Conservation (phyloP, 306 rosid genomes). For the Lablab purpureus region DNA sequence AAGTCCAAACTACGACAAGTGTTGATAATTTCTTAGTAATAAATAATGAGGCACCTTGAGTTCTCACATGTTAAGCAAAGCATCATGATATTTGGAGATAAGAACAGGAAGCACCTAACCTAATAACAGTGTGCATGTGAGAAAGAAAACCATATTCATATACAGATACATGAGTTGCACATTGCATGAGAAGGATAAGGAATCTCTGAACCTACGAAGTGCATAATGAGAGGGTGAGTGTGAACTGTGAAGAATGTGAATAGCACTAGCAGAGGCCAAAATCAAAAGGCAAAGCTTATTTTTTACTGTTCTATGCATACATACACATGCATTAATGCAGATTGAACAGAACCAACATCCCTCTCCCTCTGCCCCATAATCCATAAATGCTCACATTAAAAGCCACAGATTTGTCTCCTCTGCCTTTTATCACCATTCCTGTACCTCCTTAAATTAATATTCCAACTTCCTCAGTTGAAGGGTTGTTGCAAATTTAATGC, state of each 20-base stretch:
- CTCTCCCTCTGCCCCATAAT: slow-evolving; percentile 59
- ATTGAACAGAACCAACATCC: slow-evolving; percentile 83
- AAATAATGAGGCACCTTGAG: not conserved
- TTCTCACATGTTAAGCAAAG: not conserved
- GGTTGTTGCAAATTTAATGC: slow-evolving; percentile 80
- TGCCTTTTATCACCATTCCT: slow-evolving; percentile 55
- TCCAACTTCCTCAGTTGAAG: slow-evolving; percentile 70
- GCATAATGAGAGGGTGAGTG: slow-evolving; percentile 39
- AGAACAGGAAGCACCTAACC: slow-evolving; percentile 43
- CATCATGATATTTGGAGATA: not conserved
- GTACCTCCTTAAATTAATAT: slow-evolving; percentile 55
- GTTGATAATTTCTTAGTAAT: not conserved
- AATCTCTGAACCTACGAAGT: slow-evolving; percentile 58
- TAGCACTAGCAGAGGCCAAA: slow-evolving; percentile 19
- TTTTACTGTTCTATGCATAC: slow-evolving; percentile 46
- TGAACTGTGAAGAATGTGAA: not conserved
- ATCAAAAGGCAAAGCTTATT: slow-evolving; percentile 44
- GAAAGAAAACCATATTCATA: not conserved
- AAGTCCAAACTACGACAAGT: too few species aligned
- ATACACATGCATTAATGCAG: slow-evolving; percentile 55
- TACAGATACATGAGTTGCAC: slow-evolving; percentile 4
- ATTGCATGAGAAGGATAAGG: slow-evolving; percentile 13
- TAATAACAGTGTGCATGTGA: slow-evolving; percentile 35
- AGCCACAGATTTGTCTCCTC: slow-evolving; percentile 69
- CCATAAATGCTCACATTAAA: slow-evolving; percentile 54